Conservation (phyloP, 2,329 filamentous ascomycete genomes). For the Sporothrix pallida region DNA sequence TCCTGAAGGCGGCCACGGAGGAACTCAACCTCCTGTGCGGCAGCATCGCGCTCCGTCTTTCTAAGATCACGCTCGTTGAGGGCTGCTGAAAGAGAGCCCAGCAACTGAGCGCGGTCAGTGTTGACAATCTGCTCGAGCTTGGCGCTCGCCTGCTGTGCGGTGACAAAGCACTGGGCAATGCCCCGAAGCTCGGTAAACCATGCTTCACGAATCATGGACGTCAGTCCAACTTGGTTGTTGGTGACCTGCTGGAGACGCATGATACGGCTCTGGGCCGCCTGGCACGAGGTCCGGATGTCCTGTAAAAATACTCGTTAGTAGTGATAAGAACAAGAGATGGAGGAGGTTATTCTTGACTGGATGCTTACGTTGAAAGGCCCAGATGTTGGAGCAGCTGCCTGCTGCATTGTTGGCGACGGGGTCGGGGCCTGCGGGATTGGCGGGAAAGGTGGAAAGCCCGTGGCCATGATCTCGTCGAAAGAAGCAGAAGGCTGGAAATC, state of each 20-base stretch:
- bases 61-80: conserved; percentile 35
- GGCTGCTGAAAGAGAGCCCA: conserved; percentile 32
- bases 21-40: conserved; percentile 34
- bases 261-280: conserved; percentile 37
- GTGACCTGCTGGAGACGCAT: conserved; percentile 39
- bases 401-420: background rate
- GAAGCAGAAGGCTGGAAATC: background rate
- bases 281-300: conserved; percentile 38
- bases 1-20: conserved; percentile 32
- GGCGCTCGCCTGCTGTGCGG: conserved; percentile 36
- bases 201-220: conserved; percentile 26
- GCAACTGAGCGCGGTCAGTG: conserved; percentile 35
- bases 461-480: too few relatives aligned
- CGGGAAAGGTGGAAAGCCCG: too few relatives aligned
- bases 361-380: background rate
- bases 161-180: conserved; percentile 38
- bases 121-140: conserved; percentile 35
- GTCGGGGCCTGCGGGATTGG: background rate
- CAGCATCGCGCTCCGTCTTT: conserved; percentile 26
- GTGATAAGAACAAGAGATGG: background rate
- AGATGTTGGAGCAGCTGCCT: background rate
- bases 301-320: conserved; percentile 6
- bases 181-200: conserved; percentile 36
- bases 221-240: conserved; percentile 37
- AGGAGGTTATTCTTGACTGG: background rate